Evolutionary conservation across 768 basidiomycete genomes (phyloP), one percentile per base, ranked within the genome.

Genomic region (Agaricus bisporus): DNA sequence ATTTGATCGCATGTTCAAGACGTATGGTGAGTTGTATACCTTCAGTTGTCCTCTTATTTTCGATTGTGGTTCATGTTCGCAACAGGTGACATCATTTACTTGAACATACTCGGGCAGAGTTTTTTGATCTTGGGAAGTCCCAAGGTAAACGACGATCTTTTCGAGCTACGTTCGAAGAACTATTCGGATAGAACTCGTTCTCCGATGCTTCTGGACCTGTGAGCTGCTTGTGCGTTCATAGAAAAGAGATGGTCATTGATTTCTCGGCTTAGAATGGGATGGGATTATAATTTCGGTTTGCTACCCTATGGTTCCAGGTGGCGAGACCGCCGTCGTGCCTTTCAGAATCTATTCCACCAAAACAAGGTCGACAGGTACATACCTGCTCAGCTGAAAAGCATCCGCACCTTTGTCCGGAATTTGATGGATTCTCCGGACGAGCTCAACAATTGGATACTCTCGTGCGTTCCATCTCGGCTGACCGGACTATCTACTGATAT

Each of bases 291-390:
- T 70, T 7, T 72, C 72, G 44, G 73, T 14, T 18, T 54, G 10
- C 51, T 76, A 73, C 70, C 68, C 8, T 77, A 49, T 45, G 47
- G 43, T 51, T 29, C 45, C 3, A n/a, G 66, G 28, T 78, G 76
- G 77, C 71, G 67, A 48, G 65, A 64, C 37, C 73, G 76, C 56
- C 71, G 77, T 39, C 71, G 66, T 35, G 67, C 70, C 66, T 75
- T 79, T 56, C 69, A 77, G 51, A 65, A 70, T 5, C 69, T 71
- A 51, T 75, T 79, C 46, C 67, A 70, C n/a, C 37, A 14, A 15
- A 36, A 36, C 12, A 6, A 29, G 22, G 47, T 11, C 11, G 3
- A n/a, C 32, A 17, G 9, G 12, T 48, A 48, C 47, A 3, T n/a
- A 12, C 17, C n/a, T 7, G 3, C 25, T 12, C 42, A 43, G 42